A percentile compares a stretch with the other conserved stretches of the same genome.
These are phyloP conservation scores for Funneliformis caledonium DNA, from an alignment of 371 early-diverging fungal species.

Conservation along the genomic window DNA sequence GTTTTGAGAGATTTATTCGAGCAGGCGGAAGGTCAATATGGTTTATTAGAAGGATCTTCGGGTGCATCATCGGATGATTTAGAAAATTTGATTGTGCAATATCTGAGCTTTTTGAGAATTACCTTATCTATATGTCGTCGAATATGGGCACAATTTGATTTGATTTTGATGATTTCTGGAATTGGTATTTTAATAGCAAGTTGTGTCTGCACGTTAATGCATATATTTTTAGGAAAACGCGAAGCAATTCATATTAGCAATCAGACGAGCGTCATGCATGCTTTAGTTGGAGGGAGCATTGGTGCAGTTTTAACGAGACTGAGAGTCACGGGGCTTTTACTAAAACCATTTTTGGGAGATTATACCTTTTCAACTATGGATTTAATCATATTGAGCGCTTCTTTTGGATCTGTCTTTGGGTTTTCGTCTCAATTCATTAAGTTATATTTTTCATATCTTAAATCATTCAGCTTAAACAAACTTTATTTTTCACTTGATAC, in stretches of 20 bases:
- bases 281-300: conserved; percentile 8
- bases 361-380: conserved; percentile 25
- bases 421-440: conserved; percentile 41
- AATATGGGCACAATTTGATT: conserved; percentile 94
- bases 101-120: conserved; percentile 66
- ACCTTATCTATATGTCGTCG: conserved; percentile 74
- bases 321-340: not conserved
- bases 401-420: conserved; percentile 39
- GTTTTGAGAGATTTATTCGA: conserved; percentile 48
- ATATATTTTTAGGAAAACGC: conserved; percentile 4
- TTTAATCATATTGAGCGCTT: conserved; percentile 17
- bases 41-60: conserved; percentile 40
- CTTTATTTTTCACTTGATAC: conserved; percentile 41
- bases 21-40: conserved; percentile 45
- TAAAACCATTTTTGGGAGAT: not conserved
- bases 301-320: conserved; percentile 4
- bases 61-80: conserved; percentile 42
- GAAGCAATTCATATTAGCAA: not conserved
- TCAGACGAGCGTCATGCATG: conserved; percentile 30
- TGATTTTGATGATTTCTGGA: conserved; percentile 66
- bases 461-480: not conserved
- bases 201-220: conserved; percentile 21
- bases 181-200: conserved; percentile 52
- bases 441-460: not conserved
- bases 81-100: conserved; percentile 52